These are phyloP conservation scores for Hevea brasiliensis DNA, from an alignment of 345 rosid genomes.

Conservation along the genomic window DNA sequence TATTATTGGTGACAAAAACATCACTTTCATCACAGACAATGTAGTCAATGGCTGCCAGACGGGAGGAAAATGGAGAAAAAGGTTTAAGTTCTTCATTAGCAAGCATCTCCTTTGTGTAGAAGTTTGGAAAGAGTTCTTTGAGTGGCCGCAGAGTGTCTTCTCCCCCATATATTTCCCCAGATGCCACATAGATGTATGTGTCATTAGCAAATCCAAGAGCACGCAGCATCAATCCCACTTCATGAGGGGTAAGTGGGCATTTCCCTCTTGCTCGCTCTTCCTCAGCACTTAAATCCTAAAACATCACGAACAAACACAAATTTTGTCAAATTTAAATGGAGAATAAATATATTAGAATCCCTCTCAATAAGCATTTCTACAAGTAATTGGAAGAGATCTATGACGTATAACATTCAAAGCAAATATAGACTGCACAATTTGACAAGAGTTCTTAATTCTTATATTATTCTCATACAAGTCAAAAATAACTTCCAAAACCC, in stretches of 20 bases:
- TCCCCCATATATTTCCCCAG: slow-evolving; percentile 98
- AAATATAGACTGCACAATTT: neutral
- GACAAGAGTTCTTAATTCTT: neutral
- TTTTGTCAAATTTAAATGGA: neutral
- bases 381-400: neutral
- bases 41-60: slow-evolving; percentile 91
- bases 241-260: slow-evolving; percentile 95
- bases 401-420: neutral
- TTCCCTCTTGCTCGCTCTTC: slow-evolving; percentile 93
- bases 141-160: slow-evolving; percentile 83
- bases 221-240: slow-evolving; percentile 93
- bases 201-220: slow-evolving; percentile 90
- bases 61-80: slow-evolving; percentile 78
- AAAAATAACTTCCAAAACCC: neutral
- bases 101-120: slow-evolving; percentile 93
- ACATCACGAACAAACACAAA: neutral
- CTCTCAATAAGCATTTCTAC: neutral
- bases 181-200: slow-evolving; percentile 86
- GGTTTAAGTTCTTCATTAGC: slow-evolving; percentile 72
- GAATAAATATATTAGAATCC: neutral
- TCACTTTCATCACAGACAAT: slow-evolving; percentile 92
- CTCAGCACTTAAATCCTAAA: slow-evolving; percentile 80
- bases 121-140: slow-evolving; percentile 87
- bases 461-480: neutral
- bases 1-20: slow-evolving; percentile 90